Conservation (phyloP, 2,329 filamentous ascomycete genomes). For the Teratosphaeria zuluensis region DNA sequence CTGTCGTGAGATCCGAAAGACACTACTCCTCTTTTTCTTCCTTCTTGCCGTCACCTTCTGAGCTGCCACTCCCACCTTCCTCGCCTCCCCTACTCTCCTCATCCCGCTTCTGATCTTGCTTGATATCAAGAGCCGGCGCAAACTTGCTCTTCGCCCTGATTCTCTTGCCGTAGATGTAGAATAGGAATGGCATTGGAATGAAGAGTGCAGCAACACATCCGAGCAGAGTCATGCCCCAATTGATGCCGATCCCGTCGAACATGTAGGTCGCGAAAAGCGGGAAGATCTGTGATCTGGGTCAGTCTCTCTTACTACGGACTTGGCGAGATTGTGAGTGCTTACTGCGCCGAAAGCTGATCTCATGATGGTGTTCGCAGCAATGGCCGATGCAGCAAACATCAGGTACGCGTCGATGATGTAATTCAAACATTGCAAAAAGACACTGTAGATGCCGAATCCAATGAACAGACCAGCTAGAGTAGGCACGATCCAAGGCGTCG, state of each 20-base stretch:
- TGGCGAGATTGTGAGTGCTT: conserved; percentile 3
- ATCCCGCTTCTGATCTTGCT: conserved; percentile 11
- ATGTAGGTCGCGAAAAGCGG: conserved; percentile 47
- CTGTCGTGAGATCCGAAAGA: too few species aligned
- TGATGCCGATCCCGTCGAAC: conserved; percentile 43
- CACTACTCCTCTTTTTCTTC: background rate
- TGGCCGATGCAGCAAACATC: conserved; percentile 34
- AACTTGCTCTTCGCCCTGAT: conserved; percentile 34
- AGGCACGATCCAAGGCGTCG: conserved; percentile 36
- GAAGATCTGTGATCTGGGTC: conserved; percentile 21
- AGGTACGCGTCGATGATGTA: conserved; percentile 41
- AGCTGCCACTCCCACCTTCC: background rate
- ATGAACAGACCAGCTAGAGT: conserved; percentile 34
- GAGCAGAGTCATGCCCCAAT: conserved; percentile 38
- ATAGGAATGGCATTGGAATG: conserved; percentile 36
- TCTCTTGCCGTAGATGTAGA: conserved; percentile 33
- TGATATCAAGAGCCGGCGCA: conserved; percentile 21
- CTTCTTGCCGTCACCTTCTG: background rate
- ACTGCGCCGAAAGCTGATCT: conserved; percentile 40
- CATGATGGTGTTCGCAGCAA: conserved; percentile 31
- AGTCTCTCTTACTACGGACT: conserved; percentile 8
- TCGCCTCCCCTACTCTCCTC: conserved; percentile 7
- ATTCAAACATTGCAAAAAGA: conserved; percentile 32
- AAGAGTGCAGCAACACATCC: conserved; percentile 34
- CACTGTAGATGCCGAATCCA: conserved; percentile 32